Evolutionary conservation across 2,329 filamentous ascomycete genomes (phyloP).

Genomic region (Fusarium albidum): DNA sequence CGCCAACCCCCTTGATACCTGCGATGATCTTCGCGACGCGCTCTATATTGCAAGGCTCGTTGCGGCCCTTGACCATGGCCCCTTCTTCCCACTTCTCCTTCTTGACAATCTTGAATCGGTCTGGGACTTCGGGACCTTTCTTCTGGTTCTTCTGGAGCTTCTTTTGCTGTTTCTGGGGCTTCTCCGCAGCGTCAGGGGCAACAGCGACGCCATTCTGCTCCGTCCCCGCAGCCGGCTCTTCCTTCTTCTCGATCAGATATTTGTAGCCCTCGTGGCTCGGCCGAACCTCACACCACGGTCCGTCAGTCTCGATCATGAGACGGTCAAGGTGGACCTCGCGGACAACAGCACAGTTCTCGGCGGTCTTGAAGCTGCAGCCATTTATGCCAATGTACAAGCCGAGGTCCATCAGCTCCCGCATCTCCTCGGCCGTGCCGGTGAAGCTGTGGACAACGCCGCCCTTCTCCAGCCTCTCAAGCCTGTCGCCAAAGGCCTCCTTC

Average conservation of each 20-base stretch:
- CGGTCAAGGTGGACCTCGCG: conserved; percentile 78
- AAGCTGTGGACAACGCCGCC: conserved; percentile 94
- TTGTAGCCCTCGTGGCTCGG: conserved; percentile 86
- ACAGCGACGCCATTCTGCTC: conserved; percentile 35
- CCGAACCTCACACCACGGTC: conserved; percentile 96
- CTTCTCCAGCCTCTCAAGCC: conserved; percentile 72
- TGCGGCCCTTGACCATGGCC: conserved; percentile 91
- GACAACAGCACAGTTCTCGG: conserved; percentile 88
- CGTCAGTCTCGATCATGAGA: conserved; percentile 95
- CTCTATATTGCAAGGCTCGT: conserved; percentile 89
- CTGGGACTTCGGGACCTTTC: conserved; percentile 71
- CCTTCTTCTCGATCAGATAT: conserved; percentile 61
- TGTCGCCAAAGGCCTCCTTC: conserved; percentile 61
- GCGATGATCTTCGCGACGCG: conserved; percentile 91
- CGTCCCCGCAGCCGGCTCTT: conserved; percentile 26
- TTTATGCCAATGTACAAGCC: conserved; percentile 95
- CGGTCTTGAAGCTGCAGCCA: conserved; percentile 95
- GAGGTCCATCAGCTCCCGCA: conserved; percentile 78
- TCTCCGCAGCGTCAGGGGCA: conserved; percentile 27
- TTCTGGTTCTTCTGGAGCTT: conserved; percentile 62
- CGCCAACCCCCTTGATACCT: conserved; percentile 78
- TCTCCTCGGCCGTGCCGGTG: conserved; percentile 86
- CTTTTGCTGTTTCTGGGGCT: conserved; percentile 50
- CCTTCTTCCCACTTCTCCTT: conserved; percentile 95
- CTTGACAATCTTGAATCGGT: conserved; percentile 84